Evolutionary conservation across 2,329 filamentous ascomycete species (phyloP).

Genomic region (Davidsoniella neocaledoniae): DNA sequence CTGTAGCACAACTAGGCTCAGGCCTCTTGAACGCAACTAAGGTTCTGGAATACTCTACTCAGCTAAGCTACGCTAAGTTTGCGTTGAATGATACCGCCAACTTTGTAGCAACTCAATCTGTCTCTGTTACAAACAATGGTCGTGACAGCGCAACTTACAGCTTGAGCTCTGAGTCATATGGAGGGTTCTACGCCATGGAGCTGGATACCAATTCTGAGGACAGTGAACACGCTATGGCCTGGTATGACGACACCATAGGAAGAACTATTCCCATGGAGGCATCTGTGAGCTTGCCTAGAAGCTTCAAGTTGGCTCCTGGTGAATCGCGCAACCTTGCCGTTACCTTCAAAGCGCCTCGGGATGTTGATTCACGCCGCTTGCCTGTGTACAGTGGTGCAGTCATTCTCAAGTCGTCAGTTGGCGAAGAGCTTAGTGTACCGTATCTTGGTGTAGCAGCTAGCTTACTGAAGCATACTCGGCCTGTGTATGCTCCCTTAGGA

Average conservation of each 20-base stretch:
- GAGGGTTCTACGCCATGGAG: not conserved
- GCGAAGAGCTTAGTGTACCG: constrained; percentile 25
- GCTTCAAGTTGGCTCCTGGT: not conserved
- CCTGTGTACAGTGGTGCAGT: constrained; percentile 30
- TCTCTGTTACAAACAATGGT: no score
- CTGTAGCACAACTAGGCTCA: constrained; percentile 29
- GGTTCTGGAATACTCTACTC: constrained; percentile 24
- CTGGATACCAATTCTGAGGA: not conserved
- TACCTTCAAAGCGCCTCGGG: not conserved
- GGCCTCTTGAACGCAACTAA: constrained; percentile 31
- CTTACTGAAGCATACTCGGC: constrained; percentile 1
- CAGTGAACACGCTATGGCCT: not conserved
- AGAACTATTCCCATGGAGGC: no score
- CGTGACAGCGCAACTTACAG: no score
- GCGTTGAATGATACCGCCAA: constrained; percentile 32
- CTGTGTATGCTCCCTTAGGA: not conserved
- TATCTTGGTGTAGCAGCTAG: constrained; percentile 18
- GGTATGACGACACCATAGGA: no score
- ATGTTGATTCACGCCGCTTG: constrained; percentile 13
- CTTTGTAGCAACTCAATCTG: constrained; percentile 17
- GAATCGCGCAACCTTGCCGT: not conserved
- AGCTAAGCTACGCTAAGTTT: constrained; percentile 26
- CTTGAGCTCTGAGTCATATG: not conserved
- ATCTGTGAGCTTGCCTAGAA: not conserved
- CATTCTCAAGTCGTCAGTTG: constrained; percentile 23